These are phyloP conservation scores for Monosporozyma unispora DNA, from an alignment of 805 yeast species.

Conservation along the genomic window DNA sequence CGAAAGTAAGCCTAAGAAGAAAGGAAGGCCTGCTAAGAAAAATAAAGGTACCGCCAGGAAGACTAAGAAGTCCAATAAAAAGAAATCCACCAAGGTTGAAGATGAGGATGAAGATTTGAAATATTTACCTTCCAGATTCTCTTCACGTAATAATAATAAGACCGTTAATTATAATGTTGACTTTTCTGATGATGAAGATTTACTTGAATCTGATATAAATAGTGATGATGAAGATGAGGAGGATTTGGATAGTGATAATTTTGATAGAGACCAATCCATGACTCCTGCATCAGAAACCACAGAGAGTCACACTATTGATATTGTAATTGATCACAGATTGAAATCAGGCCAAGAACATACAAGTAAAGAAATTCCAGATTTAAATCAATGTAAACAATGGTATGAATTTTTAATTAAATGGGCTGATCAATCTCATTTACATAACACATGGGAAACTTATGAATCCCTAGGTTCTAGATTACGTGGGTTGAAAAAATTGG, in stretches of 20 bases:
- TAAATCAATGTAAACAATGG: conserved; percentile 49
- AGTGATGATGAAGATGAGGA: conserved; percentile 24
- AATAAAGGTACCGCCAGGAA: conserved; percentile 3
- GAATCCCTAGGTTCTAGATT: conserved; percentile 33
- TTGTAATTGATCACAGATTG: conserved; percentile 23
- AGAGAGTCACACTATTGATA: conserved; percentile 24
- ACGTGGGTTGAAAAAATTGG: conserved; percentile 78
- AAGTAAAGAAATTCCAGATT: conserved; percentile 31
- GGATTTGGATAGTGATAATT: conserved; percentile 15
- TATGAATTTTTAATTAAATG: conserved; percentile 70
- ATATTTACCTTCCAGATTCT: conserved; percentile 59
- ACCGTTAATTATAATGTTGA: conserved; percentile 74
- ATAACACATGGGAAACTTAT: conserved; percentile 88
- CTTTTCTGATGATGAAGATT: conserved; percentile 41
- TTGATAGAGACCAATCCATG: conserved; percentile 20
- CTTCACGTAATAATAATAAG: conserved; percentile 49
- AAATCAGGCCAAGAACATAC: conserved; percentile 18
- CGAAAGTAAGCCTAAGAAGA: conserved; percentile 11
- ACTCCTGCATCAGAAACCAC: conserved; percentile 28
- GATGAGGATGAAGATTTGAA: conserved; percentile 9
- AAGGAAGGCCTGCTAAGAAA: conserved; percentile 6
- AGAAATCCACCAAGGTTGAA: conserved; percentile 8
- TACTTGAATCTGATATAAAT: conserved; percentile 30
- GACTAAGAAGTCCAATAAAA: conserved; percentile 2
- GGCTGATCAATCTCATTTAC: conserved; percentile 81